Evolutionary conservation across 441 rosid species (phyloP).

Genomic region (Eutrema salsugineum): DNA sequence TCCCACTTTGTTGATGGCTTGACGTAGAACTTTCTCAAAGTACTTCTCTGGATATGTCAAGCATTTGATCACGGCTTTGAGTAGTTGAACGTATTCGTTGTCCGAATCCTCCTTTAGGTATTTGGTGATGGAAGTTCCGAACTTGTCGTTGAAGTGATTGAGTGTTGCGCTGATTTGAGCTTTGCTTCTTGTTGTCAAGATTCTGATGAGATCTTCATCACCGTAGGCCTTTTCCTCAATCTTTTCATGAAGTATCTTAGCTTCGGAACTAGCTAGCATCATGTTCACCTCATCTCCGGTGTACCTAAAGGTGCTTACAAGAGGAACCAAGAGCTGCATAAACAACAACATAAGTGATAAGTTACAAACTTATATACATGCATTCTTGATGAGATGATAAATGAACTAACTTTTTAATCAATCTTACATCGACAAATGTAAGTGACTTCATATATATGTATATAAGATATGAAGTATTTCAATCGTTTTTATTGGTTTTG

Average conservation of each 20-base stretch:
- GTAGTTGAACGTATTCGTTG: slow-evolving; percentile 53
- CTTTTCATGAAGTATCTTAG: slow-evolving; percentile 69
- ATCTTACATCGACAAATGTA: background rate
- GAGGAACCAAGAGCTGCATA: slow-evolving; percentile 76
- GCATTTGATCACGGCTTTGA: slow-evolving; percentile 66
- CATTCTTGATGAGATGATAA: background rate
- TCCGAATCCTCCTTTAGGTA: slow-evolving; percentile 64
- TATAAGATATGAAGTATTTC: background rate
- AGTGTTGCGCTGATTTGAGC: slow-evolving; percentile 72
- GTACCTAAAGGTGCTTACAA: slow-evolving; percentile 70
- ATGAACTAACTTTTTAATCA: background rate
- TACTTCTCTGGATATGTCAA: slow-evolving; percentile 70
- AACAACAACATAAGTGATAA: background rate
- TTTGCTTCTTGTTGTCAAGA: slow-evolving; percentile 74
- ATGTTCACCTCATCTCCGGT: slow-evolving; percentile 67
- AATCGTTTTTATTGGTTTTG: background rate
- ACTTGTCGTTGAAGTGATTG: slow-evolving; percentile 66
- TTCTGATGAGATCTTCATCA: slow-evolving; percentile 71
- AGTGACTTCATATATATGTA: background rate
- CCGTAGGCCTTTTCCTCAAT: slow-evolving; percentile 52
- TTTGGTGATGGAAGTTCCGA: slow-evolving; percentile 69
- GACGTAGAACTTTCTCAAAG: slow-evolving; percentile 66
- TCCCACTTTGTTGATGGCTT: slow-evolving; percentile 58
- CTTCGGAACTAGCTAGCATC: slow-evolving; percentile 66
- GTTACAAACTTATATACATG: background rate